These are phyloP conservation scores for Xylaria scruposa DNA, from an alignment of 495 filamentous ascomycete genomes.

Conservation along the genomic window DNA sequence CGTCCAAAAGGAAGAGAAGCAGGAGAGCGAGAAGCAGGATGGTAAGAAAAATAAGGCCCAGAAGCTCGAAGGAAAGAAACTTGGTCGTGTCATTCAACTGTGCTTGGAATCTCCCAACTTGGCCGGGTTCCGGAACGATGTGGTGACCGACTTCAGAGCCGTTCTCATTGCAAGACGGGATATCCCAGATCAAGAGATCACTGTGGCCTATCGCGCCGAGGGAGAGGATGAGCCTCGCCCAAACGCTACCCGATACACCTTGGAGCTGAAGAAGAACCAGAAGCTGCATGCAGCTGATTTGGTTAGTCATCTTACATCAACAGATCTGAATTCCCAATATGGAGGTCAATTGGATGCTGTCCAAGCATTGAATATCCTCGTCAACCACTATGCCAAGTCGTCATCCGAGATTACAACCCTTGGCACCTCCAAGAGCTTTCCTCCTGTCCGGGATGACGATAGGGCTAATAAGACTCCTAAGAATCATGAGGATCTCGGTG, in stretches of 20 bases:
- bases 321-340: slow-evolving; percentile 44
- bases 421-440: slow-evolving; percentile 35
- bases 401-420: slow-evolving; percentile 22
- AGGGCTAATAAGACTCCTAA: too few species aligned
- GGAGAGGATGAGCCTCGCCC: slow-evolving; percentile 48
- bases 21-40: background rate
- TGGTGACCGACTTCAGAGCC: slow-evolving; percentile 59
- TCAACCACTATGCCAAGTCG: slow-evolving; percentile 39
- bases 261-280: slow-evolving; percentile 47
- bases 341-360: slow-evolving; percentile 41
- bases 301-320: slow-evolving; percentile 54
- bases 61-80: slow-evolving; percentile 38
- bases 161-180: slow-evolving; percentile 45
- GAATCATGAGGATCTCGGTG: slow-evolving; percentile 36
- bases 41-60: background rate
- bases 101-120: slow-evolving; percentile 45
- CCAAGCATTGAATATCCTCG: slow-evolving; percentile 46
- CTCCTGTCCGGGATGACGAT: background rate
- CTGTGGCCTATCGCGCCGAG: slow-evolving; percentile 50
- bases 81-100: slow-evolving; percentile 53
- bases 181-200: slow-evolving; percentile 33
- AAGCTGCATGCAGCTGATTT: slow-evolving; percentile 50
- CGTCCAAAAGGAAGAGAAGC: slow-evolving; percentile 27
- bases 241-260: slow-evolving; percentile 42
- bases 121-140: slow-evolving; percentile 36